Evolutionary conservation across 768 basidiomycete genomes (phyloP).

Genomic region (Cystobasidium onofrii): DNA sequence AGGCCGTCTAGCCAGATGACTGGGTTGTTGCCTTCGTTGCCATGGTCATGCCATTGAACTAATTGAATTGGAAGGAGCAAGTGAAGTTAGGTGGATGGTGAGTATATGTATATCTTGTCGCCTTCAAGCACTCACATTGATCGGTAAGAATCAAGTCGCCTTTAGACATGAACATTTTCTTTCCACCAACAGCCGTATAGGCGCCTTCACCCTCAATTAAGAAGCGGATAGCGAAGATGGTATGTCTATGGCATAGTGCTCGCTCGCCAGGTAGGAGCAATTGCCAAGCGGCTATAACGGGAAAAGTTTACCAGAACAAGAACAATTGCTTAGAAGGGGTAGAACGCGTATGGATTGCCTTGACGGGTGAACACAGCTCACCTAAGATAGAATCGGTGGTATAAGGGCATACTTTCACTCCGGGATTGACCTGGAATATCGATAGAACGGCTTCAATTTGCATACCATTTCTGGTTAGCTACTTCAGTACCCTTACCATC

Average conservation of each 20-base stretch:
- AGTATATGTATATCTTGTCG: not conserved
- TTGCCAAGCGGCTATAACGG: constrained; percentile 26
- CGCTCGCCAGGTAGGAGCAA: constrained; percentile 32
- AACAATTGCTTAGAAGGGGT: not conserved
- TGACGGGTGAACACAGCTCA: not conserved
- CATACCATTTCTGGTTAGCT: too few species aligned
- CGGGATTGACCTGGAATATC: constrained; percentile 6
- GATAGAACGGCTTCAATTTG: too few species aligned
- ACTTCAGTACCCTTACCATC: constrained; percentile 5
- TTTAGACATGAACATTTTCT: constrained; percentile 31
- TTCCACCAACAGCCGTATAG: constrained; percentile 28
- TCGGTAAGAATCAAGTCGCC: constrained; percentile 26
- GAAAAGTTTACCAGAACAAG: not conserved
- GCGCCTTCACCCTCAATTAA: constrained; percentile 27
- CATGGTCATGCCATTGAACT: constrained; percentile 33
- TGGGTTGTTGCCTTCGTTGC: constrained; percentile 29
- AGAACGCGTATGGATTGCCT: not conserved
- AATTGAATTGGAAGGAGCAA: not conserved
- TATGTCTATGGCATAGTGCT: constrained; percentile 31
- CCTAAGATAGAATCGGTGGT: constrained; percentile 29
- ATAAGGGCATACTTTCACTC: constrained; percentile 6
- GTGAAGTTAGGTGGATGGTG: not conserved
- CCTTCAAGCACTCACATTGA: not conserved
- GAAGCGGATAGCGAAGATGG: constrained; percentile 32
- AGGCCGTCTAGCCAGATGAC: constrained; percentile 33